These are phyloP conservation scores for Kodamaea kaohsiungensis DNA, from an alignment of 805 yeast species.

Conservation along the genomic window DNA sequence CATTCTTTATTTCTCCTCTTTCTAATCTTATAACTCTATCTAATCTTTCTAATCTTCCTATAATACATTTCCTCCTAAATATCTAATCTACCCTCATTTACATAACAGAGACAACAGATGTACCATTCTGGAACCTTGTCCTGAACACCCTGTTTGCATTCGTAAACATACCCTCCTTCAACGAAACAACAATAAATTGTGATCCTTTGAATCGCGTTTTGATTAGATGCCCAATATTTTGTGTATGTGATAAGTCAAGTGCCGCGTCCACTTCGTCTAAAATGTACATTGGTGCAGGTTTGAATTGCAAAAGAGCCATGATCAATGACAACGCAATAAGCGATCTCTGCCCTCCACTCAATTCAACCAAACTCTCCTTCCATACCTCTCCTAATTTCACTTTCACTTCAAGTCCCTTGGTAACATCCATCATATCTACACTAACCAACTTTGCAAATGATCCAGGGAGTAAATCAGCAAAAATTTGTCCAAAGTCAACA, in stretches of 20 bases:
- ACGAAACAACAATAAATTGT: slow-evolving; percentile 93
- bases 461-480: slow-evolving; percentile 84
- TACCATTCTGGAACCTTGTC: slow-evolving; percentile 95
- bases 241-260: slow-evolving; percentile 93
- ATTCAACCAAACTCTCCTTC: slow-evolving; percentile 93
- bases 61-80: no score
- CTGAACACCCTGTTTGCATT: slow-evolving; percentile 94
- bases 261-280: slow-evolving; percentile 99
- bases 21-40: no score
- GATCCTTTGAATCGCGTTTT: slow-evolving; percentile 94
- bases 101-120: slow-evolving; percentile 82
- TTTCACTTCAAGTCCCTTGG: slow-evolving; percentile 86
- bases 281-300: slow-evolving; percentile 98
- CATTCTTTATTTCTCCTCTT: no score
- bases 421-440: slow-evolving; percentile 75
- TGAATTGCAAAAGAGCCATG: slow-evolving; percentile 87
- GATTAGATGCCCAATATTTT: slow-evolving; percentile 94
- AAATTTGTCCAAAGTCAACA: slow-evolving; percentile 85
- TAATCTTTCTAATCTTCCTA: no score
- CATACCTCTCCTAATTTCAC: slow-evolving; percentile 90
- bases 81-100: slow-evolving; percentile 31
- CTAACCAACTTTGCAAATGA: slow-evolving; percentile 89
- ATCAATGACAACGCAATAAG: slow-evolving; percentile 89
- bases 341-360: slow-evolving; percentile 97
- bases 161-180: slow-evolving; percentile 97